These are phyloP conservation scores for Herpotrichia juniperi DNA, from an alignment of 2,329 filamentous ascomycete genomes.

Conservation along the genomic window DNA sequence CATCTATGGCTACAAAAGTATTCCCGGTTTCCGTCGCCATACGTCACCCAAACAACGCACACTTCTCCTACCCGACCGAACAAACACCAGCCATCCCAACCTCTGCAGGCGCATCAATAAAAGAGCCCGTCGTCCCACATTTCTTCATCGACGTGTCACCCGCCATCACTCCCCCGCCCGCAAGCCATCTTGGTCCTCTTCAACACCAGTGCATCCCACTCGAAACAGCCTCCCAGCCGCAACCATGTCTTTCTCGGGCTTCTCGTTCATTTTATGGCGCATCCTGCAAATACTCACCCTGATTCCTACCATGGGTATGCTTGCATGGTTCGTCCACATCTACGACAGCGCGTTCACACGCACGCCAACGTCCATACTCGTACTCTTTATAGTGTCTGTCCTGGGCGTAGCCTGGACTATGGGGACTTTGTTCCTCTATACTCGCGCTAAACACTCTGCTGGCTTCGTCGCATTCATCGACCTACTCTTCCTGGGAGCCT, in stretches of 20 bases:
- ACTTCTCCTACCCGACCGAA: neutral
- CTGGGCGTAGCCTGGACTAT: constrained; percentile 66
- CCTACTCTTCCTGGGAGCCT: constrained; percentile 66
- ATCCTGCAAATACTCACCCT: constrained; percentile 66
- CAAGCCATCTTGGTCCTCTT: neutral
- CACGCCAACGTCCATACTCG: constrained; percentile 65
- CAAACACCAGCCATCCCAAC: neutral
- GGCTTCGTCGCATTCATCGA: constrained; percentile 67
- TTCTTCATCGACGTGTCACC: neutral
- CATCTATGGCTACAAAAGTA: neutral
- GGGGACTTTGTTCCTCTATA: constrained; percentile 65
- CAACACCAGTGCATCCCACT: neutral
- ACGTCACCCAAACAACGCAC: constrained; percentile 1
- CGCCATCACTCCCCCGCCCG: neutral
- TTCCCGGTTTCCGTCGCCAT: neutral
- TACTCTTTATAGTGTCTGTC: constrained; percentile 69
- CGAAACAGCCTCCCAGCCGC: constrained; percentile 10
- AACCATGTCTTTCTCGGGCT: constrained; percentile 56
- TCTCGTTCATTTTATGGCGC: constrained; percentile 68
- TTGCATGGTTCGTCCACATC: constrained; percentile 65
- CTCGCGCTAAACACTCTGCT: constrained; percentile 64
- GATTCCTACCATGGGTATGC: constrained; percentile 68
- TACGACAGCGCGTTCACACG: constrained; percentile 63
- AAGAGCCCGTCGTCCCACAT: neutral
- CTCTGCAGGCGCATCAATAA: neutral